These are phyloP conservation scores for Cyclostephanos tholiformis DNA, from an alignment of 108 stramenopile genomes.

Conservation along the genomic window DNA sequence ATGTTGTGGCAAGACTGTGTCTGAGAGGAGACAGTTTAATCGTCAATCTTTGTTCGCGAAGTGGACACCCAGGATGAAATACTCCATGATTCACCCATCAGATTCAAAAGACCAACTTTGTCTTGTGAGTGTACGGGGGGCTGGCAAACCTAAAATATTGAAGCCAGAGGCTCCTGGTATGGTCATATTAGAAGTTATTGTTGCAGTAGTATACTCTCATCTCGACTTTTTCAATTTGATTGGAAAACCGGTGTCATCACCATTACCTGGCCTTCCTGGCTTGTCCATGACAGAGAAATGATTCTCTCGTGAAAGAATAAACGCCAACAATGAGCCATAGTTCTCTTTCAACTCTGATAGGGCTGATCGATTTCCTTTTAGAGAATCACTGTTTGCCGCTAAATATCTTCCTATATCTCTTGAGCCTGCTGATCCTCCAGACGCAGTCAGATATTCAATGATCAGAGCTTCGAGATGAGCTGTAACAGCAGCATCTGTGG, in stretches of 20 bases:
- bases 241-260: conserved; percentile 6
- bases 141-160: too few relatives aligned
- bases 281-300: conserved; percentile 30
- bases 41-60: too few relatives aligned
- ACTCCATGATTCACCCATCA: too few relatives aligned
- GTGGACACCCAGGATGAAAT: too few relatives aligned
- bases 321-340: conserved; percentile 42
- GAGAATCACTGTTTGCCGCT: conserved; percentile 46
- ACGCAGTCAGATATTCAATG: conserved; percentile 65
- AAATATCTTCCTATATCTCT: conserved; percentile 81
- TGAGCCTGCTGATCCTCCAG: conserved; percentile 71
- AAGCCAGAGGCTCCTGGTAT: too few relatives aligned
- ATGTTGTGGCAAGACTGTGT: too few relatives aligned
- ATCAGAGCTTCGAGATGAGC: conserved; percentile 60
- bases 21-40: too few relatives aligned
- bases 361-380: conserved; percentile 41
- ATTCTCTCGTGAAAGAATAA: conserved; percentile 24
- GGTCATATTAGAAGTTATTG: too few relatives aligned
- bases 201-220: not conserved
- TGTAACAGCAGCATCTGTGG: conserved; percentile 25
- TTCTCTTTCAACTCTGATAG: conserved; percentile 52
- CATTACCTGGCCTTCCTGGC: conserved; percentile 26
- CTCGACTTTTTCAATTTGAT: conserved; percentile 10
- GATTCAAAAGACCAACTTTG: too few relatives aligned
- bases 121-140: too few relatives aligned